These are phyloP conservation scores for Ascobolus immersus DNA, from an alignment of 495 filamentous ascomycete species.

Conservation along the genomic window DNA sequence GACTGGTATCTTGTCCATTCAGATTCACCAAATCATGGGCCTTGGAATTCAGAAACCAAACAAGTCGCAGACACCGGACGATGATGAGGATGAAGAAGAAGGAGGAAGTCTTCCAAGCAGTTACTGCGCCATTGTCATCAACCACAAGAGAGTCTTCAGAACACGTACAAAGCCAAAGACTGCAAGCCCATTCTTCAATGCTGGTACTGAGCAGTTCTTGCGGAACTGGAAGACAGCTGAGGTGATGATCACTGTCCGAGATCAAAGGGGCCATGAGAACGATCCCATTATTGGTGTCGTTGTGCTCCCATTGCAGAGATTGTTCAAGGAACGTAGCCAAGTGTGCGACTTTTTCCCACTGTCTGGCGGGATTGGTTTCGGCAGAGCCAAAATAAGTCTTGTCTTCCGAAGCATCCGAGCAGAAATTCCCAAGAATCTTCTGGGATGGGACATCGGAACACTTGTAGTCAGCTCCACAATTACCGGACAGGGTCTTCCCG, in stretches of 20 bases:
- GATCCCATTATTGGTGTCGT: slow-evolving; percentile 42
- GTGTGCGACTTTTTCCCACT: slow-evolving; percentile 35
- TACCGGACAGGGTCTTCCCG: too few species aligned
- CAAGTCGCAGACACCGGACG: too few species aligned
- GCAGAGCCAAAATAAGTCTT: slow-evolving; percentile 36
- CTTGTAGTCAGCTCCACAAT: too few species aligned
- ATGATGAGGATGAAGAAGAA: slow-evolving; percentile 33
- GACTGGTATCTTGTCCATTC: slow-evolving; percentile 38
- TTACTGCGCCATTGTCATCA: slow-evolving; percentile 45
- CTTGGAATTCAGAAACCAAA: too few species aligned
- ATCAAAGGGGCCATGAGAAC: slow-evolving; percentile 36
- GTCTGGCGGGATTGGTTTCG: slow-evolving; percentile 40
- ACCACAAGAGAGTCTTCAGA: slow-evolving; percentile 42
- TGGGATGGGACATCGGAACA: slow-evolving; percentile 45
- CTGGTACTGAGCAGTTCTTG: slow-evolving; percentile 44
- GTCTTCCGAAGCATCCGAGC: slow-evolving; percentile 42
- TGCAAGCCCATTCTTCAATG: slow-evolving; percentile 53
- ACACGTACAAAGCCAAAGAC: slow-evolving; percentile 55
- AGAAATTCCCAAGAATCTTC: slow-evolving; percentile 25
- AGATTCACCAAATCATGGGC: slow-evolving; percentile 49
- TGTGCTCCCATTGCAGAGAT: slow-evolving; percentile 31
- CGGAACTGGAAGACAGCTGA: slow-evolving; percentile 40
- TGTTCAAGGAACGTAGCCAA: slow-evolving; percentile 32
- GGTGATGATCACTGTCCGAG: slow-evolving; percentile 37
- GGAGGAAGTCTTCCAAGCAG: slow-evolving; percentile 34